Percentiles rank a stretch among this genome's conserved stretches.
Evolutionary conservation across 2,329 filamentous ascomycete species (phyloP).

Genomic region (Incumbomyces lentus): DNA sequence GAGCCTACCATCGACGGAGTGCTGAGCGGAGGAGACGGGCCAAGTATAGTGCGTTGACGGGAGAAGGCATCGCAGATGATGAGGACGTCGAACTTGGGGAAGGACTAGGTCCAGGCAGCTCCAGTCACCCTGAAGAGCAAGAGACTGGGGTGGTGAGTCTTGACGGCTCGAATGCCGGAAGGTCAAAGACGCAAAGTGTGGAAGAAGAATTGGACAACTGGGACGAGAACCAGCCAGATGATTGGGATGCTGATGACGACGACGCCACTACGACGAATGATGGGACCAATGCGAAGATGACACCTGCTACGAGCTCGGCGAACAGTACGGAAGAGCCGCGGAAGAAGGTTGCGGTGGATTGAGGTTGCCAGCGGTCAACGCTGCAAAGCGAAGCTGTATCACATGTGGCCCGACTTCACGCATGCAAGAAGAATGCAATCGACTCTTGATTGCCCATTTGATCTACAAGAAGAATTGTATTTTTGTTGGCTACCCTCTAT

Average conservation of each 20-base stretch:
- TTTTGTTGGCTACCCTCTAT: too few species aligned
- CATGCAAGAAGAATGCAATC: too few species aligned
- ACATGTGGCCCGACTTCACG: too few species aligned
- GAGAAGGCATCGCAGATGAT: conserved; percentile 33
- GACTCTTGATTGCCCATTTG: too few species aligned
- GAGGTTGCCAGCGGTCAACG: neutral
- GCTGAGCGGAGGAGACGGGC: conserved; percentile 70
- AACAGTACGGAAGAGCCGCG: conserved; percentile 19
- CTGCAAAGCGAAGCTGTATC: too few species aligned
- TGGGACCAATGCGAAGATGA: conserved; percentile 20
- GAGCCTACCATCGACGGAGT: conserved; percentile 94
- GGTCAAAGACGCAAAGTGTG: conserved; percentile 34
- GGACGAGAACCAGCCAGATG: conserved; percentile 71
- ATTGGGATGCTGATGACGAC: conserved; percentile 52
- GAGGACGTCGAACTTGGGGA: conserved; percentile 62
- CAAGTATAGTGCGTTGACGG: conserved; percentile 61
- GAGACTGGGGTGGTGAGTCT: conserved; percentile 23
- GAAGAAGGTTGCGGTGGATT: conserved; percentile 19
- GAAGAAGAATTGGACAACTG: conserved; percentile 86
- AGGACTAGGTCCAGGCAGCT: conserved; percentile 1
- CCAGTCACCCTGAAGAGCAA: conserved; percentile 7
- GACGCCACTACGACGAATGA: conserved; percentile 25
- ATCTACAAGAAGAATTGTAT: too few species aligned
- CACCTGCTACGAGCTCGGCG: conserved; percentile 19
- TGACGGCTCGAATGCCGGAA: conserved; percentile 24